Evolutionary conservation across 2,329 filamentous ascomycete species (phyloP).

Genomic region (Ophiostoma tasmaniense): DNA sequence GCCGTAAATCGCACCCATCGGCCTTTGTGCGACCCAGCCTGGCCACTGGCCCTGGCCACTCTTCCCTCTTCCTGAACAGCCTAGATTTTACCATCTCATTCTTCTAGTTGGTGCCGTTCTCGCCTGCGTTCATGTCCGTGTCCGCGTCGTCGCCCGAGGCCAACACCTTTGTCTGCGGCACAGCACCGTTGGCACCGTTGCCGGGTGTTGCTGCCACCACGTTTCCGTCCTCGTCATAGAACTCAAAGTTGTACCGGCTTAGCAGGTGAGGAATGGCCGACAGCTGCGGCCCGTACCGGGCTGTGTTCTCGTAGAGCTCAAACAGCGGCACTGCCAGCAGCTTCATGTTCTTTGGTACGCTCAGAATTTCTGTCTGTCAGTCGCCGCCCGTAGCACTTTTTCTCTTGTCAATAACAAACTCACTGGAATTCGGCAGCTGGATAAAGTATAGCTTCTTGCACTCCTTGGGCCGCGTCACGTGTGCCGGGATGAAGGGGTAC

Average conservation of each 20-base stretch:
- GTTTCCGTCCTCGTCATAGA: conserved; percentile 85
- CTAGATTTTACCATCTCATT: background rate
- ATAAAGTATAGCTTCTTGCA: conserved; percentile 99
- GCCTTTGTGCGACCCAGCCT: background rate
- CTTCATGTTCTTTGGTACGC: conserved; percentile 99
- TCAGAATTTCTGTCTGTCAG: conserved; percentile 64
- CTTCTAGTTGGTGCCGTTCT: background rate
- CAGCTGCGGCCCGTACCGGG: conserved; percentile 87
- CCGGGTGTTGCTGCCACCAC: conserved; percentile 80
- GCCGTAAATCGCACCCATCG: background rate
- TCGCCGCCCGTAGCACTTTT: background rate
- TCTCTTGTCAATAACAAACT: conserved; percentile 24
- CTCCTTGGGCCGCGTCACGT: conserved; percentile 94
- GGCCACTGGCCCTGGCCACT: background rate
- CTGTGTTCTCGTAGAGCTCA: conserved; percentile 96
- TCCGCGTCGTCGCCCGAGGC: conserved; percentile 52
- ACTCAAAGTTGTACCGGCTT: conserved; percentile 94
- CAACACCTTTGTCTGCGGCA: conserved; percentile 58
- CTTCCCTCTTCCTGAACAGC: background rate
- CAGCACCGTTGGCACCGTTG: conserved; percentile 42
- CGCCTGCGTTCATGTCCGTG: conserved; percentile 43
- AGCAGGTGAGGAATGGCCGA: conserved; percentile 93
- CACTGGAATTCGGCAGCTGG: conserved; percentile 84
- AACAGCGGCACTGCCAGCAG: conserved; percentile 92
- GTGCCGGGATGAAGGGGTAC: conserved; percentile 95